Base-by-base conservation (phyloP, 805 yeast genomes). In the Monosporozyma servazzii region DNA sequence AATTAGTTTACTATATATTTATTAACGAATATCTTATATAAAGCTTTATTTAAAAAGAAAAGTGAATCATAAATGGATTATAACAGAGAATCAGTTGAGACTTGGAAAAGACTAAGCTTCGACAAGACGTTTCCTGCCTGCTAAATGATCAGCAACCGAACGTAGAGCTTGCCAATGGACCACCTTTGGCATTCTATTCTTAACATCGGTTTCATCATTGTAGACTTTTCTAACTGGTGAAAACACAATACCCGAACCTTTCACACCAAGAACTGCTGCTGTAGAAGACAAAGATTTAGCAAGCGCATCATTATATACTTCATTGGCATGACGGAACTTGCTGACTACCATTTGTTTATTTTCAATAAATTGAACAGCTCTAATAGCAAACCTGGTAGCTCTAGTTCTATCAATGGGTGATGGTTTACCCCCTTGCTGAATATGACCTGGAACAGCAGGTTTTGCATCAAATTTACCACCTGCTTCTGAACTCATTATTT, bases 391-490 rank as follows among this genome's bases (percentile, higher is more conserved):
- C 64, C 88, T 78, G 3, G 85, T 79, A 6, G 88, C 90, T 60
- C 81, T 74, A 1, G 85, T 81, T 70, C 95, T 75, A 66, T 86
- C 95, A 65, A 84, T 82, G 25, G 90, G 78, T 0, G 88, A 78
- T 50, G 95, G 93, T 25, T 79, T 70, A 48, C 82, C 82, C 63
- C 95, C 95, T 66, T 86, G 95, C 70, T 86, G 93, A 36, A 86
- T 90, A 64, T 86, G 95, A 18, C 95, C 93, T n/a, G 95, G 95
- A 50, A 83, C 75, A 11, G 93, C 93, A 5, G 90, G 79, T 66
- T 82, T 81, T 17, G 88, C 81, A 60, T 85, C 91, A 58, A 84
- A 86, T 59, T 79, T 75, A 33, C 84, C 83, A 21, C 75, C 70
- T 21, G 80, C 81, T 56, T 80, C 84, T 52, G 77, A 75, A 53